Percentiles rank a stretch among this genome's conserved stretches.
phyloP scores from a whole-genome alignment of 495 filamentous ascomycete genomes.

The Extremus antarcticus region DNA sequence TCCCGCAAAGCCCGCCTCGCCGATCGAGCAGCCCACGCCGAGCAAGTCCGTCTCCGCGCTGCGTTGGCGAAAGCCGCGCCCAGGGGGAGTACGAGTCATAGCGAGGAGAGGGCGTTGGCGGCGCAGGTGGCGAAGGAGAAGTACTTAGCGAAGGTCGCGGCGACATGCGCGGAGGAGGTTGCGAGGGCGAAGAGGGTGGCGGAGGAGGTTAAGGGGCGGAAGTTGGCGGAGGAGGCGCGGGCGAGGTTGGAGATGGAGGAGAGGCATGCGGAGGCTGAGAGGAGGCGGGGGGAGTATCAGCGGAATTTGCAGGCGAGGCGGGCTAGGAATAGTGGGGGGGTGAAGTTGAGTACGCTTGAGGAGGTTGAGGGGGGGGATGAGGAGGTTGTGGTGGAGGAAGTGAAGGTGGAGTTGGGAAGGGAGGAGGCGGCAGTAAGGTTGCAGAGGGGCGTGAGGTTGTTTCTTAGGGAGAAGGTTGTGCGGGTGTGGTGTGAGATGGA shows the following conservation, averaged over 20 bases:
- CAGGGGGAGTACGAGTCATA: conserved; percentile 45
- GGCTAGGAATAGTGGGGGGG: conserved; percentile 48
- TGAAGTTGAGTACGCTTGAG: conserved; percentile 38
- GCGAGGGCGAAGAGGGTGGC: conserved; percentile 86
- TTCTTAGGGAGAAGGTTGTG: conserved; percentile 19
- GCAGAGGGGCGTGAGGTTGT: conserved; percentile 66
- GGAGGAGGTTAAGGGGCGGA: conserved; percentile 80
- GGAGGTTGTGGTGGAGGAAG: conserved; percentile 39
- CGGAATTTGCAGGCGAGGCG: conserved; percentile 33
- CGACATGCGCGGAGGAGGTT: conserved; percentile 90
- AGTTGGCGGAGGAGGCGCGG: conserved; percentile 70
- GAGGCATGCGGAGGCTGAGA: conserved; percentile 78
- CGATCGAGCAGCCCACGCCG: conserved; percentile 86
- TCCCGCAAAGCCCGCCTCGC: conserved; percentile 85
- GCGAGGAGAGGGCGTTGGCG: conserved; percentile 78
- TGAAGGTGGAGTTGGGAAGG: conserved; percentile 37
- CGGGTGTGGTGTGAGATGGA: conserved; percentile 54
- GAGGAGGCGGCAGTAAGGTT: conserved; percentile 62
- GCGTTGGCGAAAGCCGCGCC: conserved; percentile 67
- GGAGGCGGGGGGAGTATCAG: conserved; percentile 43
- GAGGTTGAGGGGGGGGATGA: conserved; percentile 39
- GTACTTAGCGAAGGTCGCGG: conserved; percentile 84
- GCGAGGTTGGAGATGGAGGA: conserved; percentile 64
- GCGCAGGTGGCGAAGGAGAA: conserved; percentile 84
- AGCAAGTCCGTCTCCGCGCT: conserved; percentile 87